Evolutionary conservation across 805 yeast species (phyloP).

Genomic region (Metschnikowia reukaufii): DNA sequence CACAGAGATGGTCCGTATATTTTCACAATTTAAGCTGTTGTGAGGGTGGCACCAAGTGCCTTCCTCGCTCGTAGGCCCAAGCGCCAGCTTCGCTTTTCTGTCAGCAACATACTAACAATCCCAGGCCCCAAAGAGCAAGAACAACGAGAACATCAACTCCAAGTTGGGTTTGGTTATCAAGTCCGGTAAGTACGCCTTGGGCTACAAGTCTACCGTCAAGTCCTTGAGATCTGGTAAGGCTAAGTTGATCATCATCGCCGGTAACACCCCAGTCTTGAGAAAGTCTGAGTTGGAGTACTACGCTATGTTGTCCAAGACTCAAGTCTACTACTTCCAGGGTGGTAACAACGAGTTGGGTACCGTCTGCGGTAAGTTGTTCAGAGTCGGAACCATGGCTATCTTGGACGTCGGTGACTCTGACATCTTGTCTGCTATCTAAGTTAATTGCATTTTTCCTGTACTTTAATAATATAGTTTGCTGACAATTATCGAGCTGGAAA

Average conservation of each 20-base stretch:
- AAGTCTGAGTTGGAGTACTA: conserved; percentile 99
- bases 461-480: conserved; percentile 14
- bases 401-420: conserved; percentile 99
- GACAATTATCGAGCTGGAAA: conserved; percentile 6
- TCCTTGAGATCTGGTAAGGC: conserved; percentile 98
- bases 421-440: conserved; percentile 69
- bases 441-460: conserved; percentile 9
- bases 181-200: conserved; percentile 99
- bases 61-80: background rate
- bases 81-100: background rate
- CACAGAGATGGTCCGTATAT: conserved; percentile 95
- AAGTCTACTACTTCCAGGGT: conserved; percentile 98
- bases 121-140: conserved; percentile 94
- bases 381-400: conserved; percentile 96
- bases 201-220: conserved; percentile 98
- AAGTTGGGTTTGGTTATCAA: conserved; percentile 97
- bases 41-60: background rate
- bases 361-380: conserved; percentile 99
- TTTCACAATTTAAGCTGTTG: conserved; percentile 10
- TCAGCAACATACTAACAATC: conserved; percentile 40
- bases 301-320: conserved; percentile 99
- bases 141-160: conserved; percentile 94
- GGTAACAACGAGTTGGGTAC: conserved; percentile 99
- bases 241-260: conserved; percentile 95
- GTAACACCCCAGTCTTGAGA: conserved; percentile 99